Evolutionary conservation across 1,284 basidiomycete genomes (phyloP), one percentile per base, ranked within the genome.

Genomic region (Papiliotrema fonsecae): DNA sequence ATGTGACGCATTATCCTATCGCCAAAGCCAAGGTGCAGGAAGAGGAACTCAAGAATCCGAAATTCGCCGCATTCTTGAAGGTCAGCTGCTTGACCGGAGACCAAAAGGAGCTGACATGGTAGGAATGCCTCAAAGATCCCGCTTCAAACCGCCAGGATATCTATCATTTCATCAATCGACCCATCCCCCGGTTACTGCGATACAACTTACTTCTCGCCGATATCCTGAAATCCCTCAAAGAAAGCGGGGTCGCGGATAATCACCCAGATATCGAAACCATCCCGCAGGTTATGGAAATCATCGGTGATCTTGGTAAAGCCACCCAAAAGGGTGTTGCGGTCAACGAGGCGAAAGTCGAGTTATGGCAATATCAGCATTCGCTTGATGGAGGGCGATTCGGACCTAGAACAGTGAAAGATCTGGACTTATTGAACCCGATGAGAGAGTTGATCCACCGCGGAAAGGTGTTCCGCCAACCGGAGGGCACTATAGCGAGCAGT

Each of bases 1-100:
- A 96, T 62, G 85, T 92, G 38, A 85, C 89, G 5, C 87, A 93
- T 72, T 96, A 96, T 67, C 93, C 94, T 1, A 88, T 96, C 47
- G 92, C 93, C 4, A 87, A 87, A 31, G 91, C 89, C 67, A 79
- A 87, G 49, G 86, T 97, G 49, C 88, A 92, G 50, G 85, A 92
- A 42, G 94, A 97, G 75, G 83, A 84, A 75, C 79, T 77, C 24
- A 83, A 77, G 47, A 98, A 97, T 65, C 77, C 79, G 0, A 76
- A 78, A 4, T 97, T 99, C 75, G 85, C 81, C 54, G 73, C 76
- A 0, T 94, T 97, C 66, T 79, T 91, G 4, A 87, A 93, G 55
- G 90, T 91, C 54, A 51, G 79, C 66, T 7, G 4, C 3, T 36
- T 19, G 21, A 21, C 25, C 30, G 43, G 47, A 34, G 11, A 28